These are phyloP conservation scores for Akanthomyces uredinophilus DNA, from an alignment of 2,329 filamentous ascomycete species.

Conservation along the genomic window DNA sequence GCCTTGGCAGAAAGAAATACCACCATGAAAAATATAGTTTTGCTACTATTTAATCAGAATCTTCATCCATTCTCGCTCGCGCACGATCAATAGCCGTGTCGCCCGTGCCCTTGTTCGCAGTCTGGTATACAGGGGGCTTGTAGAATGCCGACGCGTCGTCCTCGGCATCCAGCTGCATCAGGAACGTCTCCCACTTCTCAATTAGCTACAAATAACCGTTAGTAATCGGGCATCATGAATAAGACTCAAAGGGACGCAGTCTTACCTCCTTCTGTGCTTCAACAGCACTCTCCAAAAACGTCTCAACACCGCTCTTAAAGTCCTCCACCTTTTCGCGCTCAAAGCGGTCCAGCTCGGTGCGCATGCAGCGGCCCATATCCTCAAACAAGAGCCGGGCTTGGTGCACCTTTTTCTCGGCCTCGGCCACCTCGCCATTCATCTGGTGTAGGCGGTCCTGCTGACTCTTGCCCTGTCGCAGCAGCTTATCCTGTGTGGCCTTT, in stretches of 20 bases:
- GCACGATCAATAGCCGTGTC: constrained; percentile 58
- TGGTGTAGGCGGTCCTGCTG: constrained; percentile 95
- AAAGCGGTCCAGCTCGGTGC: constrained; percentile 84
- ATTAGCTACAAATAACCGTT: constrained; percentile 43
- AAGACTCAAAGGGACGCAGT: constrained; percentile 12
- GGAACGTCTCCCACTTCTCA: constrained; percentile 97
- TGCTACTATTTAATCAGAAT: constrained; percentile 45
- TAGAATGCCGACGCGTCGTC: constrained; percentile 73
- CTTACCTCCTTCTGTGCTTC: constrained; percentile 97
- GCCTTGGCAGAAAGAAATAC: constrained; percentile 3
- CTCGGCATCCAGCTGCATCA: constrained; percentile 91
- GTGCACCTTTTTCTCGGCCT: constrained; percentile 89
- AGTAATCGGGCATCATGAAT: constrained; percentile 14
- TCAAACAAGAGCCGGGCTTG: constrained; percentile 88
- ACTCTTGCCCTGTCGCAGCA: constrained; percentile 89
- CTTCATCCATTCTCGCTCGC: constrained; percentile 53
- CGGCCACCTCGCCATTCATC: constrained; percentile 86
- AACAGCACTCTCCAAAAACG: constrained; percentile 91
- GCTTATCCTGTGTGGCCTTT: constrained; percentile 83
- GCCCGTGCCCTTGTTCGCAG: constrained; percentile 44
- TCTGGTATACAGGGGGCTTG: constrained; percentile 54
- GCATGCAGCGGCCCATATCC: constrained; percentile 94
- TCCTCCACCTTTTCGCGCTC: constrained; percentile 98
- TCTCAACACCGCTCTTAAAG: constrained; percentile 97
- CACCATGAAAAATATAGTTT: not conserved